These are phyloP conservation scores for Claviceps arundinis DNA, from an alignment of 2,329 filamentous ascomycete species.

Conservation along the genomic window DNA sequence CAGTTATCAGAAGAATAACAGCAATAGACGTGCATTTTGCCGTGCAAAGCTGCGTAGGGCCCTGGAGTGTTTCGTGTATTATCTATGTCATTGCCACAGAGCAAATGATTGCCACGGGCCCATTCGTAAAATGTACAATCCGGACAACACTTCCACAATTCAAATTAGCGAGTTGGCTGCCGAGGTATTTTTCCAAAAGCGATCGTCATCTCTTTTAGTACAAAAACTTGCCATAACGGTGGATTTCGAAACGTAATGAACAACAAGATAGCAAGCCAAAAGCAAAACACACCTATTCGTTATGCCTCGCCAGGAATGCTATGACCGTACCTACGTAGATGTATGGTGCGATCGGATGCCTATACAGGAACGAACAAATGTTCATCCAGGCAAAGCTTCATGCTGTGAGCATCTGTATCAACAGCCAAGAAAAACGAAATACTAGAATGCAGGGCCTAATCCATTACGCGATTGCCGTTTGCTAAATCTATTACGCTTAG, in stretches of 20 bases:
- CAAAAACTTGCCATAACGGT: not conserved
- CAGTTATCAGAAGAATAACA: too few species aligned
- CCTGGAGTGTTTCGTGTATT: too few species aligned
- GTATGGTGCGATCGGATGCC: not conserved
- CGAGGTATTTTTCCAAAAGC: slow-evolving; percentile 47
- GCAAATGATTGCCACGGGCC: too few species aligned
- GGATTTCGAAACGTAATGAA: not conserved
- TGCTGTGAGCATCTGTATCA: not conserved
- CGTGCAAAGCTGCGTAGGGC: too few species aligned
- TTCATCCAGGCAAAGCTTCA: not conserved
- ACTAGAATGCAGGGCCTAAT: slow-evolving; percentile 71
- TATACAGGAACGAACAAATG: not conserved
- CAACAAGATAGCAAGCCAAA: slow-evolving; percentile 7
- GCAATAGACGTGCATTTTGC: too few species aligned
- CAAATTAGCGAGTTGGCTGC: too few species aligned
- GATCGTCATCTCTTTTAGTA: not conserved
- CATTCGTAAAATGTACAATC: too few species aligned
- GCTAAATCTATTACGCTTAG: slow-evolving; percentile 62
- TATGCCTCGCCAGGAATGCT: slow-evolving; percentile 23
- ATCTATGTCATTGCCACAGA: too few species aligned
- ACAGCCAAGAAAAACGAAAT: not conserved
- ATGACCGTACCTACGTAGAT: slow-evolving; percentile 10
- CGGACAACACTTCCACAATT: too few species aligned
- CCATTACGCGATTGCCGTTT: slow-evolving; percentile 90
- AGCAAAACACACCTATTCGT: slow-evolving; percentile 13